phyloP scores from a whole-genome alignment of 1,284 basidiomycete genomes.

The Cryptococcus deneoformans region DNA sequence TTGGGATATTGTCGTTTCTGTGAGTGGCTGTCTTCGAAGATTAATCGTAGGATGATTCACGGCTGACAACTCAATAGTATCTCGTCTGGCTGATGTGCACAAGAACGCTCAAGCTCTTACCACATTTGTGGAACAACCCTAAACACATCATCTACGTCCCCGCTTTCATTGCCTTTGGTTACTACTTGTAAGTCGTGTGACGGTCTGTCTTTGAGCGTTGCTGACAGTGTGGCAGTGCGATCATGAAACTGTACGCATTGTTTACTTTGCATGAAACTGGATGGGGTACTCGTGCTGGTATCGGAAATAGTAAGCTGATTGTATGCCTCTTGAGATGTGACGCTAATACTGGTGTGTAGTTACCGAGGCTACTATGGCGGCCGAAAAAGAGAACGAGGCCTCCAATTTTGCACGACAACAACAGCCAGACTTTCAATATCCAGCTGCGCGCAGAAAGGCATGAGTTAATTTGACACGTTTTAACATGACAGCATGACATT shows the following conservation, averaged over 20 bases:
- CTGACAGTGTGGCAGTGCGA: constrained; percentile 60
- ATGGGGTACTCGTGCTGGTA: constrained; percentile 87
- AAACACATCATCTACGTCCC: constrained; percentile 84
- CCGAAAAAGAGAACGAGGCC: neutral
- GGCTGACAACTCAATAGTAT: constrained; percentile 54
- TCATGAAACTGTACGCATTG: constrained; percentile 83
- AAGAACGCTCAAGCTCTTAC: constrained; percentile 79
- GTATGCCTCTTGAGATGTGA: neutral
- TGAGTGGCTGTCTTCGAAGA: constrained; percentile 16
- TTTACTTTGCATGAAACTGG: constrained; percentile 83
- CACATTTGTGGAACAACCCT: constrained; percentile 81
- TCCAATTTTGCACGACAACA: neutral
- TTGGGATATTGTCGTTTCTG: constrained; percentile 70
- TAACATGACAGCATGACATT: too few species aligned
- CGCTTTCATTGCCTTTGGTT: constrained; percentile 86
- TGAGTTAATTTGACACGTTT: too few species aligned
- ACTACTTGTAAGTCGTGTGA: constrained; percentile 53
- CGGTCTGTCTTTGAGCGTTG: neutral
- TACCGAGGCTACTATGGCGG: neutral
- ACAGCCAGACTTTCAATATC: neutral
- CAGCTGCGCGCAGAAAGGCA: too few species aligned
- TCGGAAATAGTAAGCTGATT: constrained; percentile 61
- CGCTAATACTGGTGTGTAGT: neutral
- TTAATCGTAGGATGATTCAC: neutral
- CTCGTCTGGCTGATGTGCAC: constrained; percentile 77